Conservation (phyloP, 257 asterid species). For the Solanum chiquidenum region DNA sequence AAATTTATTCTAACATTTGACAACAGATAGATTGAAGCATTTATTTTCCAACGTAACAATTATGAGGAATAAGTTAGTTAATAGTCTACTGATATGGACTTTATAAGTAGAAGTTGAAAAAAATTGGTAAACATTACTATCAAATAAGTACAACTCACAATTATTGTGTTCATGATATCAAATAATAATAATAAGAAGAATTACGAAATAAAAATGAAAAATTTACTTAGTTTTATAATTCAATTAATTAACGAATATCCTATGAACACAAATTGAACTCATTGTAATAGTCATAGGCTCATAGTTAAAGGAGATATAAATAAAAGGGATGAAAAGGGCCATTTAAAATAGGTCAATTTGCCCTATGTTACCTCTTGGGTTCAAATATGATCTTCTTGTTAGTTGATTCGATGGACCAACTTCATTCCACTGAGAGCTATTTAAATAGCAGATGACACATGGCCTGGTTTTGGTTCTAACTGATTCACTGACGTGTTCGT, state of each 20-base stretch:
- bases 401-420: no score
- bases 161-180: background rate
- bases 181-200: background rate
- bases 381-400: background rate
- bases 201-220: background rate
- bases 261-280: background rate
- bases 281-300: background rate
- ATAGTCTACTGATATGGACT: background rate
- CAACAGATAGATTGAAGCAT: background rate
- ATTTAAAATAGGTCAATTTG: background rate
- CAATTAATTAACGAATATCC: background rate
- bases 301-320: background rate
- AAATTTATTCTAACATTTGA: background rate
- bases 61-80: background rate
- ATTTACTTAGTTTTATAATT: background rate
- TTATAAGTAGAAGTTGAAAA: background rate
- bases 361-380: background rate
- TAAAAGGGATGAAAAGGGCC: background rate
- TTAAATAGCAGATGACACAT: no score
- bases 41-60: background rate
- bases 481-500: no score
- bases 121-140: background rate
- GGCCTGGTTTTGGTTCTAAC: no score
- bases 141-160: background rate
- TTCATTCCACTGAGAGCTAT: fast-evolving